A percentile compares a stretch with the other conserved stretches of the same genome.
phyloP scores from a whole-genome alignment of 306 rosid species.

The Lagenaria siceraria region DNA sequence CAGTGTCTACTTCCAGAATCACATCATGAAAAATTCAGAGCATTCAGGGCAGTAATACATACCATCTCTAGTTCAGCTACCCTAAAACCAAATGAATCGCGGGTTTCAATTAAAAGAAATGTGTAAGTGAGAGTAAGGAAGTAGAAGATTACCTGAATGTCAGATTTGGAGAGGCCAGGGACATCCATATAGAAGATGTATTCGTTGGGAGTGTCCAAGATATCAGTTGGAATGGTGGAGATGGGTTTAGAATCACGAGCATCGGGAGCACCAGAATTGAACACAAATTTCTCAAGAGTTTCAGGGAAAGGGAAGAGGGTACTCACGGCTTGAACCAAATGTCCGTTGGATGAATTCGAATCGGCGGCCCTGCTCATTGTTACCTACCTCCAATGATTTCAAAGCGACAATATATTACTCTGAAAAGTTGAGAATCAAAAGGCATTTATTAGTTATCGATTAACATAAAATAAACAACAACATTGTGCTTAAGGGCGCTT shows the following conservation, averaged over 20 bases:
- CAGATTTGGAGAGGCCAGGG: conserved; percentile 9
- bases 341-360: not conserved
- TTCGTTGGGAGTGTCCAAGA: not conserved
- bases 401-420: not conserved
- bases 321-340: not conserved
- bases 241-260: not conserved
- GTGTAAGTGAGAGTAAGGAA: not conserved
- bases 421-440: not conserved
- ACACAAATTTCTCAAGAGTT: not conserved
- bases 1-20: too few relatives aligned
- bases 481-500: too few relatives aligned
- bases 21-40: not conserved
- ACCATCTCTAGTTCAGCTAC: not conserved
- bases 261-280: not conserved
- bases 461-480: not conserved
- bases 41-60: not conserved
- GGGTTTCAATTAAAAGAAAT: not conserved
- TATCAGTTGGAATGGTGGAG: not conserved
- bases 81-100: not conserved
- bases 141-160: not conserved
- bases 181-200: conserved; percentile 4
- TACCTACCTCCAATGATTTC: not conserved
- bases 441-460: not conserved
- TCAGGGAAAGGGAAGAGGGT: conserved; percentile 4
- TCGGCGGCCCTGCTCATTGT: not conserved